Percentiles rank a stretch among this genome's conserved stretches.
Conservation (phyloP, 1,139 yeast genomes). For the Scheffersomyces segobiensis region DNA sequence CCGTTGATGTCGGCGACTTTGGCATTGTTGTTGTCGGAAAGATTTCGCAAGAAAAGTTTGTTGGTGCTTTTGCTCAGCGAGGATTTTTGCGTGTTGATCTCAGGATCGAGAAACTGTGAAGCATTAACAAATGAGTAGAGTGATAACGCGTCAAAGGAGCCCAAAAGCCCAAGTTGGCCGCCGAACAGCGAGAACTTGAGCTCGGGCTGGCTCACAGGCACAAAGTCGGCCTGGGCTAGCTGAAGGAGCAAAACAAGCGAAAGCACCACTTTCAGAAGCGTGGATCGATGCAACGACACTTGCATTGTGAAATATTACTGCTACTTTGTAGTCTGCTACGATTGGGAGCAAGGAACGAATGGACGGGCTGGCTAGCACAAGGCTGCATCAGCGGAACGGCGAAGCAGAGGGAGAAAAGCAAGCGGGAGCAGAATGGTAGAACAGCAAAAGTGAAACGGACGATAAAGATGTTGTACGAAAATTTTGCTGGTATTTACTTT, state of each 20-base stretch:
- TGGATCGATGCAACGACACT: not conserved
- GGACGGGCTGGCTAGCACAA: not conserved
- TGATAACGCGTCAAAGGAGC: conserved; percentile 63
- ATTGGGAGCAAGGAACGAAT: not conserved
- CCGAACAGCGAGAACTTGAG: conserved; percentile 36
- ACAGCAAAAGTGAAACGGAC: not conserved
- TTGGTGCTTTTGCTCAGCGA: conserved; percentile 7
- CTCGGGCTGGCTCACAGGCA: conserved; percentile 25
- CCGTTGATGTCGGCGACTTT: conserved; percentile 38
- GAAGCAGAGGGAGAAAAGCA: not conserved
- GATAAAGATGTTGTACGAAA: not conserved
- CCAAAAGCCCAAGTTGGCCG: conserved; percentile 58
- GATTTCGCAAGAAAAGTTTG: conserved; percentile 33
- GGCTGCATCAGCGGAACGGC: not conserved
- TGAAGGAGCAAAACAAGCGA: not conserved
- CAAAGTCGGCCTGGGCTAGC: conserved; percentile 4
- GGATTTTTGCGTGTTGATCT: conserved; percentile 12
- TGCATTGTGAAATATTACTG: not conserved
- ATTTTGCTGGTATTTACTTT: not conserved
- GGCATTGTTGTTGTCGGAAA: conserved; percentile 27
- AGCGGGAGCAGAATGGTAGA: not conserved
- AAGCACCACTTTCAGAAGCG: not conserved
- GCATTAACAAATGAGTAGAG: conserved; percentile 57
- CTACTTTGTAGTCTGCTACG: not conserved
- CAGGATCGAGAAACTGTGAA: conserved; percentile 24